Base-by-base conservation (phyloP, 2,329 filamentous ascomycete species). In the Aotearoamyces nothofagi region DNA sequence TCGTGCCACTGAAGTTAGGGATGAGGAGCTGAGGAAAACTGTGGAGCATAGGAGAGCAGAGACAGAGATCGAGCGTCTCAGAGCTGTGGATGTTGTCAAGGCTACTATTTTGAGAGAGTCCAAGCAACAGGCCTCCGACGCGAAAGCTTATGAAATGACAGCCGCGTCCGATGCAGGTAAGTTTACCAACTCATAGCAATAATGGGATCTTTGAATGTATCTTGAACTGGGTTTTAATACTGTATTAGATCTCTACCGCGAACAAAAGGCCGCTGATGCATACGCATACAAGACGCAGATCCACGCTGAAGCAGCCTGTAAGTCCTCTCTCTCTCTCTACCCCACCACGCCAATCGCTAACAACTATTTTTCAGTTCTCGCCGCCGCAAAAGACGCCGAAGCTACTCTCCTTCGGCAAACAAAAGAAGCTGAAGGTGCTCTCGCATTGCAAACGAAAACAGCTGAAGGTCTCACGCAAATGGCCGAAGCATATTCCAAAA, bases 61-160 rank as follows among this genome's bases (percentile, higher is more conserved):
- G 17, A 84, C 82, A 39, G 80, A 90, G 56, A 61, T 90, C 33
- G 83, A 92, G 52, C 70, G 79, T 33, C 69, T 83, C 17, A 66
- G 82, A 40, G 83, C 82, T 6, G 69, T 60, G 3, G 78, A 82
- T 38, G 79, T 92, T 42, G 80, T 81, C 32, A 75, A 82, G 54
- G 81, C 81, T 33, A 70, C 68, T 33, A 80, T 83, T 39, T 51
- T 57, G 3, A 66, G 73, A 31, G 77, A 83, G 53, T 62, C 70
- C 15, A 65, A 69, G 41, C 72, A 81, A 53, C 67, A 83, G 45
- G 66, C 65, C 12, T 75, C 77, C 9, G 76, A 82, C 44, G 58
- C 70, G 4, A 55, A 57, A 9, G 71, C 74, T 0, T 80, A 79
- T 54, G 62, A 73, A 43, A 56, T 77, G 35, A 58, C 72, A 40